Base-by-base conservation (phyloP, 768 basidiomycete species). In the Suillus lakei region DNA sequence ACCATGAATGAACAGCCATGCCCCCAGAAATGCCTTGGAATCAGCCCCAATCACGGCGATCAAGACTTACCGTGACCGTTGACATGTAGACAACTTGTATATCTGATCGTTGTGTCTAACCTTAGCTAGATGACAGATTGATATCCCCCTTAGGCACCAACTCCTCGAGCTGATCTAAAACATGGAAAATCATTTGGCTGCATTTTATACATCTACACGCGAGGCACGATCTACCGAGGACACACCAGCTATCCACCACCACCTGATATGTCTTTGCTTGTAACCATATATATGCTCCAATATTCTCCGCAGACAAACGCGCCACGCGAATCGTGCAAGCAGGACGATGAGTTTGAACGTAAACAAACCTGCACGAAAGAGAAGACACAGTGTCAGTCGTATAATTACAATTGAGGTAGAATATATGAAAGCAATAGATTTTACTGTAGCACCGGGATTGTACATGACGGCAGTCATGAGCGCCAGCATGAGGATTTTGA, bases 401-500 rank as follows among this genome's bases (percentile, higher is more conserved):
- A 21, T 28, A 21, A 41, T 39, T 5, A 59, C 16, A 21, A 59
- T 8, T 13, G 58, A 59, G 21, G 12, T 5, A 18, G 58, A 12
- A 6, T 41, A 59, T 41, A 59, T 41, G 21, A 41, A 59, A 28
- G 39, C 39, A 26, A 59, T 28, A 3, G 18, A 59, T 59, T 59
- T 59, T 28, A 39, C 28, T 28, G 28, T 41, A 10, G 26, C 68
- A 46, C 68, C 68, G 8, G 68, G 68, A 28, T 69, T 62, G 48
- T 58, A 69, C 68, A 69, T 59, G 23, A 63, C 64, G n/a, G 53
- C 55, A 18, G 64, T 60, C 28, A 65, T 21, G 23, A 69, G 68
- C 13, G 68, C 68, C 23, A 69, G 64, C 28, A 53, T 44, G 51
- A 69, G 64, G 28, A 69, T 58, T 28, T 60, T 60, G 68, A 69